These are phyloP conservation scores for Eremochloa ophiuroides DNA, from an alignment of 176 grass and related monocot species.

Conservation along the genomic window DNA sequence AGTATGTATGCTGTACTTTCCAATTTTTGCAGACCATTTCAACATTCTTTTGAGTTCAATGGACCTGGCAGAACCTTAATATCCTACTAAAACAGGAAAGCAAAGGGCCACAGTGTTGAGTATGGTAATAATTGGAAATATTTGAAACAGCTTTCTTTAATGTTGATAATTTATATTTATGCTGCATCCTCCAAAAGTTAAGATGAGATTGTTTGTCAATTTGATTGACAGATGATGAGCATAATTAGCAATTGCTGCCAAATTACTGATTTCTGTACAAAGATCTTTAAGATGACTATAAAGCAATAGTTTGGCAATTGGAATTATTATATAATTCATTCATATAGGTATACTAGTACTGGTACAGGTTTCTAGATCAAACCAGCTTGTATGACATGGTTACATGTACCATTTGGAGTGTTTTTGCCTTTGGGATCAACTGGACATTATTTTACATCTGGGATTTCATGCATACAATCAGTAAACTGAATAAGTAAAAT, in stretches of 20 bases:
- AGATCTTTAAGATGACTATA: not conserved
- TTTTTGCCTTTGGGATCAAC: not conserved
- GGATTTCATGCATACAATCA: not conserved
- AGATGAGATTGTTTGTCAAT: not conserved
- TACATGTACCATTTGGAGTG: not conserved
- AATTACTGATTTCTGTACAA: not conserved
- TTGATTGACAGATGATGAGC: not conserved
- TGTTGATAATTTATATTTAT: not conserved
- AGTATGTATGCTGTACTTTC: slow-evolving; percentile 37
- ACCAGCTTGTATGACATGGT: not conserved
- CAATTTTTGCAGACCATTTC: not conserved
- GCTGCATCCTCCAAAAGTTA: not conserved
- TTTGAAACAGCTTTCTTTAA: not conserved
- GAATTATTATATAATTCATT: not conserved
- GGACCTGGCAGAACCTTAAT: not conserved
- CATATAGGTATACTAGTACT: not conserved
- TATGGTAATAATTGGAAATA: not conserved
- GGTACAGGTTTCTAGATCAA: not conserved
- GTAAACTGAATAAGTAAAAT: not conserved
- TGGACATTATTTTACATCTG: not conserved
- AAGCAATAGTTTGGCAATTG: not conserved
- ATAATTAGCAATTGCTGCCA: not conserved
- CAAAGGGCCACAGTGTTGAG: not conserved
- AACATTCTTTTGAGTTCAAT: not conserved
- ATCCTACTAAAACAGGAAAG: not conserved